Conservation (phyloP, 2,329 filamentous ascomycete species). For the Trichoderma gracile region DNA sequence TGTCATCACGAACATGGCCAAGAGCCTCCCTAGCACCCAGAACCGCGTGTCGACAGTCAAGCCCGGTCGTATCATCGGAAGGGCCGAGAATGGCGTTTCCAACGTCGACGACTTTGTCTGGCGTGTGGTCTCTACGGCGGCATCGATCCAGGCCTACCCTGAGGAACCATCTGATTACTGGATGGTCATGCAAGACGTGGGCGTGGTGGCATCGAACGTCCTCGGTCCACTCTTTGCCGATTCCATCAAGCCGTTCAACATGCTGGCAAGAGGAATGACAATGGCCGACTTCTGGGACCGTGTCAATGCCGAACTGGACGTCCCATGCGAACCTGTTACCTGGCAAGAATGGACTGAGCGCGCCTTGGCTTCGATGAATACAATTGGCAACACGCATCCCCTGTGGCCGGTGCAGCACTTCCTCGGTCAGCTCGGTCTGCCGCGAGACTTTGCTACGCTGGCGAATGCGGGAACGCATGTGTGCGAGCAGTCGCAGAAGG, state of each 20-base stretch:
- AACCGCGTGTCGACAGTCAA: conserved; percentile 29
- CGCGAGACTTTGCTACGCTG: not conserved
- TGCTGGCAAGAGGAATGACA: conserved; percentile 27
- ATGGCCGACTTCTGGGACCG: conserved; percentile 30
- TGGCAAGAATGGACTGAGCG: conserved; percentile 29
- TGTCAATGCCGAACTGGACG: conserved; percentile 26
- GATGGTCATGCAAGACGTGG: conserved; percentile 29
- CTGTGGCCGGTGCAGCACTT: conserved; percentile 34
- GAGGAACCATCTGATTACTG: conserved; percentile 24
- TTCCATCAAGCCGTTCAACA: conserved; percentile 14
- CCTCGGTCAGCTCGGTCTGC: conserved; percentile 26
- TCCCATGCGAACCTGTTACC: conserved; percentile 20
- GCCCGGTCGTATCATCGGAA: conserved; percentile 32
- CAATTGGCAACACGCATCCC: conserved; percentile 28
- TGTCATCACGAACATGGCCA: conserved; percentile 24
- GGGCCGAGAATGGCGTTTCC: conserved; percentile 27
- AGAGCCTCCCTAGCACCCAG: not conserved
- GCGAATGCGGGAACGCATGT: not conserved
- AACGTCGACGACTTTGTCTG: conserved; percentile 33
- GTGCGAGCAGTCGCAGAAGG: conserved; percentile 2
- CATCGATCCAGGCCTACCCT: conserved; percentile 26
- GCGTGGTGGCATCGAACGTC: conserved; percentile 26
- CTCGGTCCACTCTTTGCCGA: conserved; percentile 22
- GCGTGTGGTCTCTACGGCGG: conserved; percentile 27
- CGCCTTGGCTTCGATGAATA: conserved; percentile 20